These are phyloP conservation scores for Protomyces inundatus DNA, from an alignment of 1,139 yeast species.

Conservation along the genomic window DNA sequence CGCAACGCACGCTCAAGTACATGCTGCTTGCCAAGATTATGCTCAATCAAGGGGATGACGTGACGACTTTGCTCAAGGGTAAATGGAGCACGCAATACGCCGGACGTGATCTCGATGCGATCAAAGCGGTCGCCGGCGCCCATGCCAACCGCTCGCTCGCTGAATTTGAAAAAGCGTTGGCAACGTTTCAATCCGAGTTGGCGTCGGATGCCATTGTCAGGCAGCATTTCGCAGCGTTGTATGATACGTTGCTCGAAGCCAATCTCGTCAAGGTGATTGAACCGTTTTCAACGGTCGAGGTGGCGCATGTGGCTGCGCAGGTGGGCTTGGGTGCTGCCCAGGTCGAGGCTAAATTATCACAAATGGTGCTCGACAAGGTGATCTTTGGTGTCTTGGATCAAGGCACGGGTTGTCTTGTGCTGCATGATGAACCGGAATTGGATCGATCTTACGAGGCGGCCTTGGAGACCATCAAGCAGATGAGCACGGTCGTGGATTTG, in stretches of 20 bases:
- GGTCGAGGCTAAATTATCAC: constrained; percentile 89
- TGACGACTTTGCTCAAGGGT: constrained; percentile 55
- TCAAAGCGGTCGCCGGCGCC: constrained; percentile 88
- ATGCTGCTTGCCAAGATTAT: constrained; percentile 89
- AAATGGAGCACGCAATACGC: constrained; percentile 79
- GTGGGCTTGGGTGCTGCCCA: constrained; percentile 84
- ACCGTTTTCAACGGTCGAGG: constrained; percentile 91
- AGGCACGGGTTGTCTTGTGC: constrained; percentile 95
- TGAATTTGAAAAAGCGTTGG: constrained; percentile 78
- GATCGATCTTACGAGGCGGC: constrained; percentile 81
- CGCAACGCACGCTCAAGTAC: constrained; percentile 54
- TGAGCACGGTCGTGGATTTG: constrained; percentile 83
- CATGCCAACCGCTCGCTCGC: constrained; percentile 83
- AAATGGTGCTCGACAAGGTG: constrained; percentile 92
- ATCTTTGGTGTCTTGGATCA: constrained; percentile 95
- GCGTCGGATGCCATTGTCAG: constrained; percentile 84
- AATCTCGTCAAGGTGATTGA: constrained; percentile 91
- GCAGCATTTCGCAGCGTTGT: constrained; percentile 85
- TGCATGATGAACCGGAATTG: constrained; percentile 80
- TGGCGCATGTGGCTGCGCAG: constrained; percentile 77
- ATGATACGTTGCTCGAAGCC: constrained; percentile 88
- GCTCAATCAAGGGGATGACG: constrained; percentile 83
- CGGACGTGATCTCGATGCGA: constrained; percentile 73
- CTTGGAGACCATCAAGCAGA: constrained; percentile 76
- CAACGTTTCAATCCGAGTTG: constrained; percentile 66